Percentiles rank a stretch among this genome's conserved stretches.
These are phyloP conservation scores for Boletus rubescentipes DNA, from an alignment of 768 basidiomycete genomes.

Conservation along the genomic window DNA sequence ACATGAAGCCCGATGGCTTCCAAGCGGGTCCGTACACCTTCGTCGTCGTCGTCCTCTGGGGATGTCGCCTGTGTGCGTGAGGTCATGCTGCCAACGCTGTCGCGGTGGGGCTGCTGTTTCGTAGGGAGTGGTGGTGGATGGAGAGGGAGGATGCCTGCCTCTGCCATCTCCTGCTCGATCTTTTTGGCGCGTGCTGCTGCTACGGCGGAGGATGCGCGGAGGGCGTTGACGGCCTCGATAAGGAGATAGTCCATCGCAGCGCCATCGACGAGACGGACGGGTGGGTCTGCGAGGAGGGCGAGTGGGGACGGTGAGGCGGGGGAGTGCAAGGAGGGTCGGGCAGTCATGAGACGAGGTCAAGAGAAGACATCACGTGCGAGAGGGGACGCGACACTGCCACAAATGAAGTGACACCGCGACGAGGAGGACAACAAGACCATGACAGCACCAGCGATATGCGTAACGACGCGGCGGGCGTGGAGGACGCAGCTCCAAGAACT, in stretches of 20 bases:
- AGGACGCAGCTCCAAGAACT: conserved; percentile 21
- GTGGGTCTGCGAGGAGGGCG: conserved; percentile 63
- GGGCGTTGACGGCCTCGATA: conserved; percentile 73
- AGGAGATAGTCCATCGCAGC: conserved; percentile 84
- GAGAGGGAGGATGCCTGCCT: conserved; percentile 68
- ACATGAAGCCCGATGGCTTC: conserved; percentile 86
- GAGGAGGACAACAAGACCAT: conserved; percentile 8
- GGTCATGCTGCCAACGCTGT: conserved; percentile 35
- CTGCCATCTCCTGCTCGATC: conserved; percentile 76
- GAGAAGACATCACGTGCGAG: conserved; percentile 16
- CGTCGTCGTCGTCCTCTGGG: conserved; percentile 65
- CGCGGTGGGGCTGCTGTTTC: conserved; percentile 35
- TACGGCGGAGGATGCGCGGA: conserved; percentile 71
- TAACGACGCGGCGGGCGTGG: conserved; percentile 32
- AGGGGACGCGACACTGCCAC: conserved; percentile 21
- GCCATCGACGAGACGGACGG: conserved; percentile 58
- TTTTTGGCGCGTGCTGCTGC: conserved; percentile 66
- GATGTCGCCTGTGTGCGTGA: conserved; percentile 12
- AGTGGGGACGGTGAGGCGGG: conserved; percentile 28
- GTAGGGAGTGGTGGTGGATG: conserved; percentile 43
- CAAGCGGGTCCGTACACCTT: conserved; percentile 62
- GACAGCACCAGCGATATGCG: conserved; percentile 22
- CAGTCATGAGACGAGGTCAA: not conserved
- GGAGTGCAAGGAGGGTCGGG: conserved; percentile 24
- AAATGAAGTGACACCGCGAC: conserved; percentile 17